Percentiles rank a stretch among this genome's conserved stretches.
Evolutionary conservation across 371 early-diverging fungal genomes (phyloP).

Genomic region (Amoeboaphelidium occidentale): DNA sequence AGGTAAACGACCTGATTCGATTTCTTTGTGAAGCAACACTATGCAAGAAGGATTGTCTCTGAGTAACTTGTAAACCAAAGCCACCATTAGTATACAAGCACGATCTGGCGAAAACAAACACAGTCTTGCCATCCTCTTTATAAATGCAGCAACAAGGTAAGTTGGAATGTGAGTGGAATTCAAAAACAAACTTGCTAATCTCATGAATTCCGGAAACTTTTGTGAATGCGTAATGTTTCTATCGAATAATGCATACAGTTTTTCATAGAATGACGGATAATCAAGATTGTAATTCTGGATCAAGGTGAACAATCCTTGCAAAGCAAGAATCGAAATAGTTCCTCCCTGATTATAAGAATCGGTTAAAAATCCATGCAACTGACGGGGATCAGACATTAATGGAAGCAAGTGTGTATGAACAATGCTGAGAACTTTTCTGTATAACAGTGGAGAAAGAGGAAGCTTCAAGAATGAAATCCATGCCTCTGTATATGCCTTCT

Average conservation of each 20-base stretch:
- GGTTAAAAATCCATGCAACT: constrained; percentile 71
- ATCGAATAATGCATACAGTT: constrained; percentile 68
- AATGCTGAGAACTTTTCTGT: constrained; percentile 49
- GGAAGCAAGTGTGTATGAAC: constrained; percentile 66
- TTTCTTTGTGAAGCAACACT: constrained; percentile 43
- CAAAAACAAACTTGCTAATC: constrained; percentile 59
- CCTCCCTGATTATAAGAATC: constrained; percentile 63
- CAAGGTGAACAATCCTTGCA: constrained; percentile 74
- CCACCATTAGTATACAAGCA: constrained; percentile 48
- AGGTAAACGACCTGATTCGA: constrained; percentile 3
- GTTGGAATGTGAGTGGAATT: constrained; percentile 68
- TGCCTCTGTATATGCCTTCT: constrained; percentile 34
- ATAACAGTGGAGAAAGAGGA: constrained; percentile 36
- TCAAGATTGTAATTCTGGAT: constrained; percentile 75
- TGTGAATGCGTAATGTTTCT: constrained; percentile 64
- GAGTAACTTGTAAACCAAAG: constrained; percentile 68
- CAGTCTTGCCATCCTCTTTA: constrained; percentile 65
- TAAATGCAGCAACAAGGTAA: constrained; percentile 65
- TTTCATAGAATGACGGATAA: constrained; percentile 84
- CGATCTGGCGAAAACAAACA: constrained; percentile 60
- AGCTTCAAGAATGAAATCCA: constrained; percentile 54
- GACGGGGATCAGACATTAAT: constrained; percentile 39
- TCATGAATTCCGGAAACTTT: constrained; percentile 74
- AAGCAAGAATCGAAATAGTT: constrained; percentile 54
- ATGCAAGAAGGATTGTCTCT: constrained; percentile 70